Percentiles rank a stretch among this genome's conserved stretches.
Evolutionary conservation across 305 asterid genomes (phyloP).

Genomic region (Ilex paraguariensis): DNA sequence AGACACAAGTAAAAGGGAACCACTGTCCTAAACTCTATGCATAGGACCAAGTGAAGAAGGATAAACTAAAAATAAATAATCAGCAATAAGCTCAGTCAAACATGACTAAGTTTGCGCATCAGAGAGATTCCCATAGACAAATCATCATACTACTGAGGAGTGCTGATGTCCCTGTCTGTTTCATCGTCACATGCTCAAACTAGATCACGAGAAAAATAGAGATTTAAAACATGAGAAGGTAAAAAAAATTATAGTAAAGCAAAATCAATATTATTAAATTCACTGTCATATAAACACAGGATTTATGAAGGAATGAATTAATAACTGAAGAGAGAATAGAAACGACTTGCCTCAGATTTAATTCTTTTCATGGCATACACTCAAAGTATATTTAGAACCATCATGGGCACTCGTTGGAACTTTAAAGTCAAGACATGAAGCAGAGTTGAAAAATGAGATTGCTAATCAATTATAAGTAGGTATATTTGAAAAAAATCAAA

Average conservation of each 20-base stretch:
- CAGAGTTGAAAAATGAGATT: background rate
- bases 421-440: background rate
- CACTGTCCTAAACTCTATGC: too few species aligned
- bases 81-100: too few species aligned
- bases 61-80: too few species aligned
- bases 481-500: too few species aligned
- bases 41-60: too few species aligned
- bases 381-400: conserved; percentile 45
- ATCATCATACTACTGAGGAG: conserved; percentile 33
- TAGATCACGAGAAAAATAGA: background rate
- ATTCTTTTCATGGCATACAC: conserved; percentile 23
- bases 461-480: background rate
- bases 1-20: too few species aligned
- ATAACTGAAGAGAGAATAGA: too few species aligned
- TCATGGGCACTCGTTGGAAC: background rate
- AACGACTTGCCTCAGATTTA: conserved; percentile 22
- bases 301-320: too few species aligned
- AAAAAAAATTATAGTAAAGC: background rate
- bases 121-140: conserved; percentile 64
- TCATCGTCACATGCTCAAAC: conserved; percentile 42
- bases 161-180: conserved; percentile 70
- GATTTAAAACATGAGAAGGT: too few species aligned
- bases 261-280: background rate
- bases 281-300: background rate
- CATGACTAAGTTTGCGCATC: conserved; percentile 28